A percentile compares a stretch with the other conserved stretches of the same genome.
Evolutionary conservation across 2,329 filamentous ascomycete genomes (phyloP).

Genomic region (Hypocreales sp.): DNA sequence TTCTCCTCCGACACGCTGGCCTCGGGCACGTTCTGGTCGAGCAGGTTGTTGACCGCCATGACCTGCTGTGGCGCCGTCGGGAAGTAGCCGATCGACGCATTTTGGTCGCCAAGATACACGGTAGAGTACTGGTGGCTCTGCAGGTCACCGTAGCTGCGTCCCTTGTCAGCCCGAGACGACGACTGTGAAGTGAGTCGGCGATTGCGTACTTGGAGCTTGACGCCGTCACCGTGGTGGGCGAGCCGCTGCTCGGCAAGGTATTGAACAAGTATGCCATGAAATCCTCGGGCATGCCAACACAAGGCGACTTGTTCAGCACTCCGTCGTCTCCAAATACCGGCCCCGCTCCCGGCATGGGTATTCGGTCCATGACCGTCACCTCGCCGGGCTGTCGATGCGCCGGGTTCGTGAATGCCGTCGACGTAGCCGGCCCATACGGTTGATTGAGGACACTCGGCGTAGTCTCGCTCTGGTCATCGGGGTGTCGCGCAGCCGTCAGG

Average conservation of each 20-base stretch:
- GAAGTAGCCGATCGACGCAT: constrained; percentile 36
- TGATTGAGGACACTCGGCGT: constrained; percentile 18
- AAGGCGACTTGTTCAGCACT: constrained; percentile 68
- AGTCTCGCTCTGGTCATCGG: constrained; percentile 10
- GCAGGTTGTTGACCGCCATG: constrained; percentile 77
- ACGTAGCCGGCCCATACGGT: constrained; percentile 19
- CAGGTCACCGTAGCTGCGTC: constrained; percentile 34
- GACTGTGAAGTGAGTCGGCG: not conserved
- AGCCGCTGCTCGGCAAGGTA: constrained; percentile 11
- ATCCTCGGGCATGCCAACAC: constrained; percentile 69
- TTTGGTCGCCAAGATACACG: constrained; percentile 32
- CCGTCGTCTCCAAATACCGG: constrained; percentile 78
- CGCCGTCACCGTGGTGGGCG: constrained; percentile 27
- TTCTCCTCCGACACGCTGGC: constrained; percentile 77
- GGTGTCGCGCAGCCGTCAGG: constrained; percentile 45
- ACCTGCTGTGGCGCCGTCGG: constrained; percentile 55
- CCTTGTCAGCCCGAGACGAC: constrained; percentile 8
- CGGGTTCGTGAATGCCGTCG: constrained; percentile 29
- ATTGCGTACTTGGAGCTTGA: constrained; percentile 30
- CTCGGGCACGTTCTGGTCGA: constrained; percentile 68
- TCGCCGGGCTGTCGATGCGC: constrained; percentile 30
- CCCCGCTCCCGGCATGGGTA: constrained; percentile 51
- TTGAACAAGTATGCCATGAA: constrained; percentile 79
- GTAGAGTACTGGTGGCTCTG: constrained; percentile 24
- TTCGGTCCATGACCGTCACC: constrained; percentile 46